Conservation (phyloP, 805 yeast genomes). For the Komagataella mondaviorum region DNA sequence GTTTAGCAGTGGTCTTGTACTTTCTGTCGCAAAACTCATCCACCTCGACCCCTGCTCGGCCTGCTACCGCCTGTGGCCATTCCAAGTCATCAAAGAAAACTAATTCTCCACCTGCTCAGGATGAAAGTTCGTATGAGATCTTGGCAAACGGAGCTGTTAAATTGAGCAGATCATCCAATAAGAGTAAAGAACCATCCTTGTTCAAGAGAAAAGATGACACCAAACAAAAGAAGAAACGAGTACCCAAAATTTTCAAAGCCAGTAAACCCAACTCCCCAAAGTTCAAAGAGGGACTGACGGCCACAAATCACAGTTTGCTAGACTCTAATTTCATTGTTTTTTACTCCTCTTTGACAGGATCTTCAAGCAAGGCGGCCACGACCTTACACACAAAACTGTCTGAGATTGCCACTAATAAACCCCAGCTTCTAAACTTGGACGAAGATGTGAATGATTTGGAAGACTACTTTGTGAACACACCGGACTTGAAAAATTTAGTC, state of each 20-base stretch:
- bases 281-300: slow-evolving; percentile 19
- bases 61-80: background rate
- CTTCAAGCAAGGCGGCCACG: slow-evolving; percentile 60
- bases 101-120: background rate
- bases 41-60: background rate
- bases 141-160: background rate
- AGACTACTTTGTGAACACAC: slow-evolving; percentile 60
- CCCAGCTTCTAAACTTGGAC: slow-evolving; percentile 57
- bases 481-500: slow-evolving; percentile 32
- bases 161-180: background rate
- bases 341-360: slow-evolving; percentile 79
- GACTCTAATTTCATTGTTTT: slow-evolving; percentile 54
- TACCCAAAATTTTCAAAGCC: slow-evolving; percentile 28
- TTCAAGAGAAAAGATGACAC: background rate
- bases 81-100: background rate
- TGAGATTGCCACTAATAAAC: slow-evolving; percentile 19
- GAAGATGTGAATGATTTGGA: slow-evolving; percentile 76
- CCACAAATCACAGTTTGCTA: slow-evolving; percentile 26
- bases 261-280: slow-evolving; percentile 9
- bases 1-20: background rate
- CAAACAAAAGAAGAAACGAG: slow-evolving; percentile 13
- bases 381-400: slow-evolving; percentile 26
- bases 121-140: background rate
- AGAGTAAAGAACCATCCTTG: background rate
- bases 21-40: background rate